Conservation (phyloP, 2,329 filamentous ascomycete genomes). For the Cercospora citrullina region DNA sequence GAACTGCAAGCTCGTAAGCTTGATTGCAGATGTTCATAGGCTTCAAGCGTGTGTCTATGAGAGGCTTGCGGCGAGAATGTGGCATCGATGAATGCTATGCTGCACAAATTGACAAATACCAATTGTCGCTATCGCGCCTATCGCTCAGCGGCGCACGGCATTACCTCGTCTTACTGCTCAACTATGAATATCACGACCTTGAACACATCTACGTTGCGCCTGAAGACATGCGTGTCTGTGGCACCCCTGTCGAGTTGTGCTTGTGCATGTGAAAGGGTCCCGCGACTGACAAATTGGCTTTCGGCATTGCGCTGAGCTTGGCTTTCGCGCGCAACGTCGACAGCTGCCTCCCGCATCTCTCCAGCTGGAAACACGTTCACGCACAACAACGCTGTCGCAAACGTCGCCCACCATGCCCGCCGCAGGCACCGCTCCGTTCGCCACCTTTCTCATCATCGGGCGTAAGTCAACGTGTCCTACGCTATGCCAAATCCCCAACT, state of each 20-base stretch:
- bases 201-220: neutral
- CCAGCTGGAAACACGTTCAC: neutral
- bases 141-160: neutral
- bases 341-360: neutral
- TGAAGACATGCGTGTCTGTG: neutral
- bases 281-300: slow-evolving; percentile 1
- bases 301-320: slow-evolving; percentile 3
- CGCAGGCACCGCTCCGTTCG: slow-evolving; percentile 60
- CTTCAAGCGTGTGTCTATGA: neutral
- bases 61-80: neutral
- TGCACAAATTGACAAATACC: neutral
- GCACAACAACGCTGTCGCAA: slow-evolving; percentile 1
- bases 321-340: neutral
- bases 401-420: slow-evolving; percentile 32
- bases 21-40: neutral
- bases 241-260: neutral
- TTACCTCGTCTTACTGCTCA: neutral
- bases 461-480: slow-evolving; percentile 60
- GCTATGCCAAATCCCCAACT: neutral
- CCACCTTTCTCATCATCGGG: slow-evolving; percentile 94
- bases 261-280: slow-evolving; percentile 2
- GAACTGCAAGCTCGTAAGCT: neutral
- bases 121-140: neutral
- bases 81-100: neutral
- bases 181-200: neutral